Evolutionary conservation across 805 yeast genomes (phyloP), one percentile per base, ranked within the genome.

Genomic region (Candida wancherniae): DNA sequence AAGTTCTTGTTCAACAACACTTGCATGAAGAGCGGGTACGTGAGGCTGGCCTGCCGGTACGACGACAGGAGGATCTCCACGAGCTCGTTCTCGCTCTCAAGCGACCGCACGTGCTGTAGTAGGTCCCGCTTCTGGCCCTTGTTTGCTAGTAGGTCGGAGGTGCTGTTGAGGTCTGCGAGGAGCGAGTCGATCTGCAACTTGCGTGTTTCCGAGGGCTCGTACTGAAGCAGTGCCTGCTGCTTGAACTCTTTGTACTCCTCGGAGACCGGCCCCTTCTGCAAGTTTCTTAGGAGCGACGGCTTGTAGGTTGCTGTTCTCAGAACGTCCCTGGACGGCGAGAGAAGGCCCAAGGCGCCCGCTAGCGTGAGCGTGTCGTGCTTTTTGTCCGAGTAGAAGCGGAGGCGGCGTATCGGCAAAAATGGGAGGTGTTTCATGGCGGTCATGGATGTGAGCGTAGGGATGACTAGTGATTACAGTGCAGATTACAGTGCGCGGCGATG

Each of bases 291-390:
- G 12, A 64, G 40, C 11, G 65, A 58, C 12, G 69, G 69, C 25
- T 53, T 58, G 41, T 44, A 61, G 3, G 29, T 28, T 11, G 38
- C 22, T 22, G 27, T 22, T 23, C 31, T 18, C n/a, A 37, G 15
- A 21, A 21, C 12, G 12, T 27, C 26, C 3, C 25, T 19, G 58
- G 29, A 29, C 1, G 44, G 64, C 5, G 58, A 49, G 12, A 62
- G 45, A 14, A 62, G 52, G 34, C 61, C 61, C 22, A 62, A 37
- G 3, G 68, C 68, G 33, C 58, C 61, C 3, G 67, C 67, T 22
- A 62, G 22, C 9, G 33, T 21, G 21, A 34, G 24, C 3, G 45
- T 10, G 22, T 41, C 47, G 8, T 24, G 22, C 13, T 38, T 35
- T 21, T 25, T 25, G 9, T 25, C 22, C 12, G 36, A 28, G 19